Evolutionary conservation across 495 filamentous ascomycete genomes (phyloP).

Genomic region (Choiromyces venosus): DNA sequence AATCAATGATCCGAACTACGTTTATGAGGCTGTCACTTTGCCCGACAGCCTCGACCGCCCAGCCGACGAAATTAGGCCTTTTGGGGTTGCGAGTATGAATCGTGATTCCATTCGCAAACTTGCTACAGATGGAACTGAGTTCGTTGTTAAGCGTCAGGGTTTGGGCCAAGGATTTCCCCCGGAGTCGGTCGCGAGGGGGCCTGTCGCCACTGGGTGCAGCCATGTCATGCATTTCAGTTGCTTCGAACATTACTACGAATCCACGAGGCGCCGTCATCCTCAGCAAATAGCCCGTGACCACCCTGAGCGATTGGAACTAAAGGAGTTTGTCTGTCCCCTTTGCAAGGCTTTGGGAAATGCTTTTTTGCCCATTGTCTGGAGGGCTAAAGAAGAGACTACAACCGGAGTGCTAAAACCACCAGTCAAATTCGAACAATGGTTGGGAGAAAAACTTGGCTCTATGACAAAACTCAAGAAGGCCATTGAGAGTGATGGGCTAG

Average conservation of each 20-base stretch:
- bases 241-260: constrained; percentile 82
- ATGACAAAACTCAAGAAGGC: constrained; percentile 46
- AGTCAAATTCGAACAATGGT: constrained; percentile 60
- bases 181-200: constrained; percentile 60
- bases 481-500: constrained; percentile 44
- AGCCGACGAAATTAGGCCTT: constrained; percentile 74
- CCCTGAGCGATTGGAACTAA: constrained; percentile 65
- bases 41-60: constrained; percentile 77
- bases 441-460: constrained; percentile 47
- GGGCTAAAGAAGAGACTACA: constrained; percentile 75
- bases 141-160: constrained; percentile 68
- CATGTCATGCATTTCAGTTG: constrained; percentile 98
- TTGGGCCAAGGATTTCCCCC: constrained; percentile 84
- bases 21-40: constrained; percentile 72
- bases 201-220: constrained; percentile 84
- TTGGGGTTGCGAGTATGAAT: constrained; percentile 85
- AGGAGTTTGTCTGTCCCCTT: constrained; percentile 95
- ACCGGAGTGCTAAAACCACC: constrained; percentile 58
- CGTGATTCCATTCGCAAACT: constrained; percentile 68
- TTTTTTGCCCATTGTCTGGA: constrained; percentile 95
- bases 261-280: constrained; percentile 72
- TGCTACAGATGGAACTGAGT: constrained; percentile 61
- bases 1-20: constrained; percentile 70
- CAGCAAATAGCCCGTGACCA: constrained; percentile 91
- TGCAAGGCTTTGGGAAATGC: constrained; percentile 96